Evolutionary conservation across 139 green algal species (phyloP).

Genomic region (Coelastrella sp.): DNA sequence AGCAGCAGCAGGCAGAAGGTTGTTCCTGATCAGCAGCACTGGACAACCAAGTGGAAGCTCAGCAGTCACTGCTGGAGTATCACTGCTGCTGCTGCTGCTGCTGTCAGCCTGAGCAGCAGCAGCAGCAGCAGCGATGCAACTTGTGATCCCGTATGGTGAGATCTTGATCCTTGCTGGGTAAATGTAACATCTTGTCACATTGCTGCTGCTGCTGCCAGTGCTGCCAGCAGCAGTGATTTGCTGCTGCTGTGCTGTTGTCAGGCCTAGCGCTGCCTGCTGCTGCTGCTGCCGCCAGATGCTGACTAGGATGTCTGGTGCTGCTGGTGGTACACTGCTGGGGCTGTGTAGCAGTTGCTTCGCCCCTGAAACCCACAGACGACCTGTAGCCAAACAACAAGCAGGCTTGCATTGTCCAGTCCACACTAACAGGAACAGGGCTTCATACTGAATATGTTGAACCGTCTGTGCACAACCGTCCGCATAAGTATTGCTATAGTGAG

Average conservation of each 20-base stretch:
- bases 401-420: too few relatives aligned
- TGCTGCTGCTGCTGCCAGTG: not conserved
- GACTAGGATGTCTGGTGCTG: not conserved
- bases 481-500: slow-evolving; percentile 93
- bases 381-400: not conserved
- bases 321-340: not conserved
- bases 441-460: slow-evolving; percentile 93
- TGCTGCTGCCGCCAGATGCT: slow-evolving; percentile 39
- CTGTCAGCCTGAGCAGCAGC: not conserved
- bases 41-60: slow-evolving; percentile 20
- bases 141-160: slow-evolving; percentile 30
- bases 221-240: not conserved
- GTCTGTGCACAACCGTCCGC: slow-evolving; percentile 82
- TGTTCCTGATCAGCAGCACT: slow-evolving; percentile 45
- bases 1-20: not conserved
- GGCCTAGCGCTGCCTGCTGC: slow-evolving; percentile 24
- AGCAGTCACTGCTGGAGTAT: not conserved
- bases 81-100: not conserved
- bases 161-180: not conserved
- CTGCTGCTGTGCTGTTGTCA: not conserved
- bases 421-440: slow-evolving; percentile 95
- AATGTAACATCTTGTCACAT: not conserved
- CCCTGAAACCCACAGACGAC: not conserved
- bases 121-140: not conserved
- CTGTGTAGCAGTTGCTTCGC: slow-evolving; percentile 5